Base-by-base conservation (phyloP, 2,329 filamentous ascomycete species). In the Fusarium austroafricanum region DNA sequence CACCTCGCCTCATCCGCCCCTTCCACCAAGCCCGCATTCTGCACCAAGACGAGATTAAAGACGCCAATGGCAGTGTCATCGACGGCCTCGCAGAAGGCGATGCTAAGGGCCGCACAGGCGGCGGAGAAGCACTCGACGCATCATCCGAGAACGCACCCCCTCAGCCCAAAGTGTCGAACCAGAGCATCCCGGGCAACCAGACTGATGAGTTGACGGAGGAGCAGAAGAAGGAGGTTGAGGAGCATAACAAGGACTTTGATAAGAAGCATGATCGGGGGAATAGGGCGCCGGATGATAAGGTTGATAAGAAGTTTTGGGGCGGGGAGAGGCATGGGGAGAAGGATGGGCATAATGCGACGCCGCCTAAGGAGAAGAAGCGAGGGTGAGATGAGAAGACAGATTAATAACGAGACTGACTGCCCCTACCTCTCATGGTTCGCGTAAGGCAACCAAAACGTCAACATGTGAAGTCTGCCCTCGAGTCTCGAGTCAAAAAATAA, bases 201-300 rank as follows among this genome's bases (percentile, higher is more conserved):
- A 53, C 50, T 2, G 68, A 76, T 51, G 72, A 77, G 9, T 70
- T 87, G 62, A 83, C 78, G 21, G 76, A 83, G 58, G 84, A 85
- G 73, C 84, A 88, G 76, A 80, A 84, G 75, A 78, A 78, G 42
- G 86, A 89, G 76, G 87, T 89, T 17, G 82, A 87, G 52, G 74
- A 81, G 76, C 87, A 90, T 72, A 90, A 90, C 61, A 66, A 64
- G 66, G 85, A 89, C 1, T 89, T 89, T 74, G 84, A 84, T 46
- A 73, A 81, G 69, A 83, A 83, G 65, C 83, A 89, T 70, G 87
- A 86, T 58, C 79, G 76, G 14, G 80, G 82, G 0, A 70, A 76
- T 8, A 43, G 67, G 5, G 83, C 83, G 1, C 77, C 72, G 2
- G 75, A 79, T 2, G 84, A 87, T 59, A 84, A 84, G 77, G 86